Base-by-base conservation (phyloP, 208 protist species). In the Acanthamoeba sp. region DNA sequence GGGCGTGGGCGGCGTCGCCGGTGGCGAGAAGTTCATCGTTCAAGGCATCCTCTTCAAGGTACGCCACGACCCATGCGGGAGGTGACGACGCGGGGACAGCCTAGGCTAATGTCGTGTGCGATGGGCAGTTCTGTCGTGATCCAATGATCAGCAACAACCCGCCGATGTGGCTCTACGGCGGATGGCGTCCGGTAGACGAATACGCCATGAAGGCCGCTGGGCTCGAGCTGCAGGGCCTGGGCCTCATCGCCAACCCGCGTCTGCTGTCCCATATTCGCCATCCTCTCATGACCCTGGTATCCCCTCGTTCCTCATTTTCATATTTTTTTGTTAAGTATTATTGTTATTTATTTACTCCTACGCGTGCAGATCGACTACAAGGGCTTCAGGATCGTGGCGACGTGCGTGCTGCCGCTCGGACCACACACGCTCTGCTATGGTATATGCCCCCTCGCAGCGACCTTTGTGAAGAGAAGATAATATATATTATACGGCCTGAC, bases 281-380 rank as follows among this genome's bases (percentile, higher is more conserved):
- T 24, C 76, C 76, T 4, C 76, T 85, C 76, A 85, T 85, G 76
- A 9, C 76, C 24, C 76, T 85, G 27, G 76, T 85, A 38, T 20
- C 36, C 29, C 16, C 59, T 29, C n/a, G n/a, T n/a, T 69, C n/a
- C 59, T 32, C 14, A 42, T 80, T 32, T 32, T 80, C 42, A 4
- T 80, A 48, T 80, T 48, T 18, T 42, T 45, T 80, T 42, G 16
- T 55, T 55, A 16, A 55, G 16, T 55, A 20, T 55, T 20, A 20
- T 55, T 20, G 16, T 55, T 6, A 55, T 55, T 55, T 20, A 55
- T 55, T 55, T 20, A 20, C 16, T 55, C 6, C 16, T 55, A 55
- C 6, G 62, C 9, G 12, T 10, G 69, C 27, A 91, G 85, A 91
- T 93, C 62, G 89, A 93, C 36, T 93, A 93, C 64, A 93, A 93